phyloP scores from a whole-genome alignment of 345 rosid species.

The Dipteronia sinensis region DNA sequence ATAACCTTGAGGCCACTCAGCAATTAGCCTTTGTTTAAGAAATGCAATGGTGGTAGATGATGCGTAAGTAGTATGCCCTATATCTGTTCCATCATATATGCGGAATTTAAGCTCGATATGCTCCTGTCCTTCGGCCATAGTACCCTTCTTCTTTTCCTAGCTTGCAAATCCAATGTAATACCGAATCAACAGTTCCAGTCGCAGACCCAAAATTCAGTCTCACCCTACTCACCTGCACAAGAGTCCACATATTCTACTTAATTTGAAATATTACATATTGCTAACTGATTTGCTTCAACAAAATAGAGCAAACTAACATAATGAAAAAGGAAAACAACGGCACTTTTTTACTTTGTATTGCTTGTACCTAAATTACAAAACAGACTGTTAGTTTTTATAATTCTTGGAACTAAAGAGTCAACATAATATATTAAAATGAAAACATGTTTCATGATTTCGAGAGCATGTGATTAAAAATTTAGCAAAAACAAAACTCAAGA shows the following conservation, averaged over 20 bases:
- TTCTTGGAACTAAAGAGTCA: not conserved
- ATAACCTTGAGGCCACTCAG: constrained; percentile 54
- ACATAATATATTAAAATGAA: not conserved
- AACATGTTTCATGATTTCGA: not conserved
- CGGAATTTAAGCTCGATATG: constrained; percentile 45
- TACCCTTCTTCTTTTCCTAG: constrained; percentile 25
- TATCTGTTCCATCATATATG: constrained; percentile 46
- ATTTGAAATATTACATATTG: constrained; percentile 1
- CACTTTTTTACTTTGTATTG: not conserved
- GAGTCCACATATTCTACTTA: not conserved
- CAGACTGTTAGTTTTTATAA: not conserved
- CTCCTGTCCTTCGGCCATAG: constrained; percentile 33
- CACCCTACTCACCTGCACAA: constrained; percentile 29
- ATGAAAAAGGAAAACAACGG: not conserved
- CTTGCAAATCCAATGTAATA: constrained; percentile 22
- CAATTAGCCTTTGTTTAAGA: constrained; percentile 44
- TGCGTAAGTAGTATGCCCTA: constrained; percentile 36
- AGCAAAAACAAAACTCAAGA: constrained; percentile 3
- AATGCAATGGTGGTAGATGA: constrained; percentile 36
- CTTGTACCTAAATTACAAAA: not conserved
- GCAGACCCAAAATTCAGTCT: constrained; percentile 17
- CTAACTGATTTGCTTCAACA: not conserved
- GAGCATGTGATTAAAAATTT: not conserved
- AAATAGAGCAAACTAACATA: not conserved
- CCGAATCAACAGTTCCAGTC: constrained; percentile 16